phyloP scores from a whole-genome alignment of 1,284 basidiomycete species.

The Rhodotorula sp. region DNA sequence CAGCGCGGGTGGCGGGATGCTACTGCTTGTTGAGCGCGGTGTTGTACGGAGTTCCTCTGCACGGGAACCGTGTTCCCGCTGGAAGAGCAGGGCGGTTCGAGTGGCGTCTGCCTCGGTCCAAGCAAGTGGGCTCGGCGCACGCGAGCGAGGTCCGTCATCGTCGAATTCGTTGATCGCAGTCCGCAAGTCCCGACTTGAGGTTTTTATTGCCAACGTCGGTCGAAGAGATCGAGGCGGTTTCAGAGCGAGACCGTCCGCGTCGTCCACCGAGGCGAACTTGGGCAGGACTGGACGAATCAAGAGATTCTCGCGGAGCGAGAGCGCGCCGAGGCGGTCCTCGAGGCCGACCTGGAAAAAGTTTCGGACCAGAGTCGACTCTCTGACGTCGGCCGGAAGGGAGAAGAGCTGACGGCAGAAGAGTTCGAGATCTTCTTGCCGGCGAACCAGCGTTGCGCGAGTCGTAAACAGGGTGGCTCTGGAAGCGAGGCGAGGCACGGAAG shows the following conservation, averaged over 20 bases:
- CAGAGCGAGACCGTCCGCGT: constrained; percentile 7
- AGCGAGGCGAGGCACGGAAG: constrained; percentile 34
- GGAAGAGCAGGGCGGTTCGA: too few relatives aligned
- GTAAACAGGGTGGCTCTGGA: constrained; percentile 31
- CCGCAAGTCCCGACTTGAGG: constrained; percentile 39
- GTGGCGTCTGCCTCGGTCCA: too few relatives aligned
- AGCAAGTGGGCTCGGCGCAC: too few relatives aligned
- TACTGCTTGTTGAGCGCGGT: too few relatives aligned
- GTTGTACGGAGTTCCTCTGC: too few relatives aligned
- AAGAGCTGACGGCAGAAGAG: constrained; percentile 36
- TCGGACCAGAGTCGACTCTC: constrained; percentile 26
- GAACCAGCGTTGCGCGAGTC: constrained; percentile 23
- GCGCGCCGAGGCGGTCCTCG: constrained; percentile 6
- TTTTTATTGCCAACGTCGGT: constrained; percentile 30
- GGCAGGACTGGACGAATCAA: background rate
- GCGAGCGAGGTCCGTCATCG: too few relatives aligned
- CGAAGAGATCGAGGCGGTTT: constrained; percentile 14
- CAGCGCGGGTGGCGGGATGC: too few relatives aligned
- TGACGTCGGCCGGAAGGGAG: constrained; percentile 32
- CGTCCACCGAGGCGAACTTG: constrained; percentile 7
- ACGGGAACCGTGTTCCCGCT: too few relatives aligned
- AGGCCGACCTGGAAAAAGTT: constrained; percentile 37
- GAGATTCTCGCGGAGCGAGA: constrained; percentile 4
- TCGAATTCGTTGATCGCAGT: too few relatives aligned
- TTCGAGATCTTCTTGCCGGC: constrained; percentile 39